A percentile compares a stretch with the other conserved stretches of the same genome.
Conservation (phyloP, 139 green algal genomes). For the Chlorella sp. region DNA sequence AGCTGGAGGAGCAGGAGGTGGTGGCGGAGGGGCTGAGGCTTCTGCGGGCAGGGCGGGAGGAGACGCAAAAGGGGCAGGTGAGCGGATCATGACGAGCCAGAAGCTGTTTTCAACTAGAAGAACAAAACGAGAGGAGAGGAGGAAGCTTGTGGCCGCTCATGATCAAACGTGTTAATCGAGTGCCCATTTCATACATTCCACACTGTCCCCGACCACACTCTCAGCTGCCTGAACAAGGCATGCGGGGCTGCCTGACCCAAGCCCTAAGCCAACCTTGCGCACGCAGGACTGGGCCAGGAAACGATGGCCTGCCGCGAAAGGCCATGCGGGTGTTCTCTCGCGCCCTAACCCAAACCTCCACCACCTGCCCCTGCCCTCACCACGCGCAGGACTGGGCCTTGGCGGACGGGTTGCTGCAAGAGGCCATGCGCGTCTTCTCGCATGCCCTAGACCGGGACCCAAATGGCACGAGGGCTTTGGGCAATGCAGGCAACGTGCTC, state of each 20-base stretch:
- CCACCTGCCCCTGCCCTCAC: background rate
- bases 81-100: background rate
- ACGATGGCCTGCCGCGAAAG: background rate
- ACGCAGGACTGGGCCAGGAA: background rate
- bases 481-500: conserved; percentile 31
- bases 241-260: background rate
- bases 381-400: conserved; percentile 24
- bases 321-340: no score
- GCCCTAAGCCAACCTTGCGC: no score
- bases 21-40: conserved; percentile 27
- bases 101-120: background rate
- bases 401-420: conserved; percentile 17
- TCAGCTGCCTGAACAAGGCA: background rate
- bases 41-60: conserved; percentile 27
- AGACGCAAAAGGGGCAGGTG: conserved; percentile 34
- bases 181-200: no score
- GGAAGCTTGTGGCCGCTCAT: background rate
- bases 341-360: no score
- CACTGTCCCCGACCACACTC: background rate
- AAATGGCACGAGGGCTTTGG: conserved; percentile 14
- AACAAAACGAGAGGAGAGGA: background rate
- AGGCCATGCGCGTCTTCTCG: conserved; percentile 16
- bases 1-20: conserved; percentile 13
- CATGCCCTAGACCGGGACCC: conserved; percentile 1
- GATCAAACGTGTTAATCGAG: background rate